Percentiles rank a stretch among this genome's conserved stretches.
Conservation (phyloP, 2,329 filamentous ascomycete species). For the Raffaelea arxii region DNA sequence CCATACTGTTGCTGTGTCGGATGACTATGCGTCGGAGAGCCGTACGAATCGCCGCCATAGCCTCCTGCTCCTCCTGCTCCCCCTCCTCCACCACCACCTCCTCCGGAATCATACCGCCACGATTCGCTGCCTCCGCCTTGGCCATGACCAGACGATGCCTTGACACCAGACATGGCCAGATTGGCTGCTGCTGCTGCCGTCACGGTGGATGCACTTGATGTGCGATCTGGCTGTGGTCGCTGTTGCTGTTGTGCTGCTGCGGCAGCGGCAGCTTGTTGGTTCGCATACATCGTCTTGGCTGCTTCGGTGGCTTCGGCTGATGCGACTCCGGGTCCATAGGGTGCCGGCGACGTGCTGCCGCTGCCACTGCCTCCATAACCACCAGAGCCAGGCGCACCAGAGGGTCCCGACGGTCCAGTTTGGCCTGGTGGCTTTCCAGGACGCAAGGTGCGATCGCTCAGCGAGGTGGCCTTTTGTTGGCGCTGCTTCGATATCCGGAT, state of each 20-base stretch:
- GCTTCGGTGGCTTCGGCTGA: slow-evolving; percentile 50
- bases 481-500: slow-evolving; percentile 68
- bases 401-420: slow-evolving; percentile 4
- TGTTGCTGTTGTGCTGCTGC: slow-evolving; percentile 38
- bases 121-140: slow-evolving; percentile 14
- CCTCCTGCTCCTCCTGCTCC: too few species aligned
- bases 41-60: slow-evolving; percentile 18
- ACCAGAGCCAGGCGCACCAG: too few species aligned
- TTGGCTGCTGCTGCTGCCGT: slow-evolving; percentile 47
- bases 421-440: slow-evolving; percentile 25
- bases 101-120: slow-evolving; percentile 20
- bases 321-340: slow-evolving; percentile 23
- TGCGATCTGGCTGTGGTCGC: slow-evolving; percentile 45
- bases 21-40: slow-evolving; percentile 16
- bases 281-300: slow-evolving; percentile 52
- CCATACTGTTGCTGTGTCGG: slow-evolving; percentile 15
- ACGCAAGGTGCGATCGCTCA: slow-evolving; percentile 60
- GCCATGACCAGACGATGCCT: slow-evolving; percentile 24
- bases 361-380: too few species aligned
- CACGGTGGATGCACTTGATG: slow-evolving; percentile 35
- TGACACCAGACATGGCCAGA: slow-evolving; percentile 45
- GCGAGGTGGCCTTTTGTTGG: slow-evolving; percentile 43
- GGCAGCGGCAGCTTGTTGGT: too few species aligned
- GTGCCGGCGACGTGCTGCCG: slow-evolving; percentile 13
- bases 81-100: slow-evolving; percentile 16